phyloP scores from a whole-genome alignment of 495 filamentous ascomycete species.

The Lophiostoma macrostomum region DNA sequence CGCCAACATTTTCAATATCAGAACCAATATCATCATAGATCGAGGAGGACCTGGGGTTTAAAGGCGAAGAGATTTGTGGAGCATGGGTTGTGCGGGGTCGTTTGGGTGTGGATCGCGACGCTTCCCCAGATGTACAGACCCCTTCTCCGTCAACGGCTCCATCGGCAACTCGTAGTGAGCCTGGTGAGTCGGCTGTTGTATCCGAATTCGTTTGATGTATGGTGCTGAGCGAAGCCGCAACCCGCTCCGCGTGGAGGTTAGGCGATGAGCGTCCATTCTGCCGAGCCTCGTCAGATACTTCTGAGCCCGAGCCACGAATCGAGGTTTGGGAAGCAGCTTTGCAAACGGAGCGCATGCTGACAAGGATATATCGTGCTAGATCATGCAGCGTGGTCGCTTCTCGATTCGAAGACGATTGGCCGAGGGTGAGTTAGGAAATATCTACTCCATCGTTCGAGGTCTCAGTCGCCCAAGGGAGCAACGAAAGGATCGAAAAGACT shows the following conservation, averaged over 20 bases:
- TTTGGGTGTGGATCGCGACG: background rate
- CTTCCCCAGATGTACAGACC: too few relatives aligned
- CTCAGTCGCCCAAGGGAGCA: too few relatives aligned
- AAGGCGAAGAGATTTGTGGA: conserved; percentile 11
- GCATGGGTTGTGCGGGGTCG: background rate
- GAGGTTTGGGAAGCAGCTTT: conserved; percentile 12
- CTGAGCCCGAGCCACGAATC: background rate
- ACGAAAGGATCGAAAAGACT: too few relatives aligned
- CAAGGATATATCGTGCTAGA: too few relatives aligned
- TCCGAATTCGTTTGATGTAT: background rate
- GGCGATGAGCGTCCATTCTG: conserved; percentile 17
- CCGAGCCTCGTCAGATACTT: conserved; percentile 2
- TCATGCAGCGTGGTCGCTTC: too few relatives aligned
- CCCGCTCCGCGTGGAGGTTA: conserved; percentile 13
- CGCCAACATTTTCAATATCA: background rate
- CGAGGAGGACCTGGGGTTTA: conserved; percentile 14
- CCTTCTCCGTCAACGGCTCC: background rate
- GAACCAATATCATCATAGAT: background rate
- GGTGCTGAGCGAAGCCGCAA: conserved; percentile 4
- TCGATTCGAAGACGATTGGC: too few relatives aligned
- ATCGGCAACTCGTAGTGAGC: background rate
- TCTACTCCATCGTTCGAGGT: too few relatives aligned
- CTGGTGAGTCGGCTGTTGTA: background rate
- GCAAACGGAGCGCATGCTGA: conserved; percentile 8
- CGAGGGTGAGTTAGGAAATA: too few relatives aligned